Conservation (phyloP, 2,329 filamentous ascomycete species). For the Drechslerella dactyloides region DNA sequence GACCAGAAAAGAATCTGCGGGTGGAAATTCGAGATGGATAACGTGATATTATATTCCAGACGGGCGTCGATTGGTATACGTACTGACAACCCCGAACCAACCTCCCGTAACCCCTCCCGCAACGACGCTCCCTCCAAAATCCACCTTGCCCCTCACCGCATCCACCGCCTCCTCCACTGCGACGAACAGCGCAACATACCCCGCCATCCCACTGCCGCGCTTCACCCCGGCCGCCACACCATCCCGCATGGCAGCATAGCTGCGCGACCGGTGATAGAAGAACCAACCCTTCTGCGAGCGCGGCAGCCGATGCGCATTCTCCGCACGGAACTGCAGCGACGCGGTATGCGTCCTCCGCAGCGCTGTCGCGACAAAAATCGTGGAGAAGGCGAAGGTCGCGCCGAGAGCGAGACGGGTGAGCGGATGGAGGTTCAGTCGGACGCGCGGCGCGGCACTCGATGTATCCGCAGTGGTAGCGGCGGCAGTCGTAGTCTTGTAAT, state of each 20-base stretch:
- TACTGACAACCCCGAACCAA: slow-evolving; percentile 84
- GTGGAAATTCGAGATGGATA: too few species aligned
- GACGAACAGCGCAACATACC: slow-evolving; percentile 42
- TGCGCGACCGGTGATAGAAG: slow-evolving; percentile 98
- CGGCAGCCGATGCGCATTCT: slow-evolving; percentile 93
- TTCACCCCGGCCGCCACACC: slow-evolving; percentile 81
- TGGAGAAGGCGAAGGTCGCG: slow-evolving; percentile 67
- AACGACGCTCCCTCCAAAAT: slow-evolving; percentile 79
- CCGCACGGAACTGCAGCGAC: slow-evolving; percentile 85
- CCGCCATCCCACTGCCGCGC: slow-evolving; percentile 52
- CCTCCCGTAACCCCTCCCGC: slow-evolving; percentile 79
- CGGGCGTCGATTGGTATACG: too few species aligned
- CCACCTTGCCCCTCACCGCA: slow-evolving; percentile 67
- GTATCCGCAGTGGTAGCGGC: slow-evolving; percentile 42
- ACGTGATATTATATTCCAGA: too few species aligned
- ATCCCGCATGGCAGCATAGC: slow-evolving; percentile 81
- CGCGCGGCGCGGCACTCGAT: slow-evolving; percentile 30
- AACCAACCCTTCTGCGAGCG: slow-evolving; percentile 87
- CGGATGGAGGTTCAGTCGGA: slow-evolving; percentile 68
- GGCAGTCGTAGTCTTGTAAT: too few species aligned
- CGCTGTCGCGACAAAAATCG: slow-evolving; percentile 74
- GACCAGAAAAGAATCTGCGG: too few species aligned
- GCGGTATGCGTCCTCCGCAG: slow-evolving; percentile 75
- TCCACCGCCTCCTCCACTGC: slow-evolving; percentile 25
- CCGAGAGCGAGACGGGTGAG: slow-evolving; percentile 71